These are phyloP conservation scores for Hordeum marinum DNA, from an alignment of 176 grass and related monocot genomes.

Conservation along the genomic window DNA sequence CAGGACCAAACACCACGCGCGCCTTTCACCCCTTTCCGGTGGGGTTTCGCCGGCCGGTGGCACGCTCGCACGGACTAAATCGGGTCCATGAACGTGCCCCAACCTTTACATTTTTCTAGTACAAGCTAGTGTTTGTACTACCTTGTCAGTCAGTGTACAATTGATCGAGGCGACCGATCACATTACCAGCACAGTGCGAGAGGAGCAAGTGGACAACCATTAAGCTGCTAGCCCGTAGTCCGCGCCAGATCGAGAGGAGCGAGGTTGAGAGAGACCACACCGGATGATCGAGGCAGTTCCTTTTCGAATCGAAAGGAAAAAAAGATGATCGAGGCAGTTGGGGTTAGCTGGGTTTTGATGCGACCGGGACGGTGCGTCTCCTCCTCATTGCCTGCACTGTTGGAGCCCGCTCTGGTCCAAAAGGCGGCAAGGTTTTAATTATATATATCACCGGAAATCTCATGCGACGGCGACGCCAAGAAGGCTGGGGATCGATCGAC, in stretches of 20 bases:
- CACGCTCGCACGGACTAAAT: neutral
- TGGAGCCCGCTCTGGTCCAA: conserved; percentile 17
- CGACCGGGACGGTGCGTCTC: no score
- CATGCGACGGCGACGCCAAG: conserved; percentile 21
- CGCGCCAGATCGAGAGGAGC: neutral
- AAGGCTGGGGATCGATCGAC: neutral
- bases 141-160: neutral
- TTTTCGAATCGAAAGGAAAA: no score
- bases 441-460: conserved; percentile 20
- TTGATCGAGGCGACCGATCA: neutral
- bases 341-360: no score
- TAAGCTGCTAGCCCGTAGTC: neutral
- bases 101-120: neutral
- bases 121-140: neutral
- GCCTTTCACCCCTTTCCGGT: neutral
- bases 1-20: neutral
- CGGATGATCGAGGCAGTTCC: conserved; percentile 5
- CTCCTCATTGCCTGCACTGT: neutral
- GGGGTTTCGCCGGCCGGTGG: neutral
- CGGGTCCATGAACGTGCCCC: neutral
- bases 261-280: neutral
- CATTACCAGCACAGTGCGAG: neutral
- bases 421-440: conserved; percentile 20
- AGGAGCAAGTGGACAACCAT: neutral
- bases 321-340: no score